Evolutionary conservation across 192 early-diverging fungal species (phyloP).

Genomic region (Coemansia sp.): DNA sequence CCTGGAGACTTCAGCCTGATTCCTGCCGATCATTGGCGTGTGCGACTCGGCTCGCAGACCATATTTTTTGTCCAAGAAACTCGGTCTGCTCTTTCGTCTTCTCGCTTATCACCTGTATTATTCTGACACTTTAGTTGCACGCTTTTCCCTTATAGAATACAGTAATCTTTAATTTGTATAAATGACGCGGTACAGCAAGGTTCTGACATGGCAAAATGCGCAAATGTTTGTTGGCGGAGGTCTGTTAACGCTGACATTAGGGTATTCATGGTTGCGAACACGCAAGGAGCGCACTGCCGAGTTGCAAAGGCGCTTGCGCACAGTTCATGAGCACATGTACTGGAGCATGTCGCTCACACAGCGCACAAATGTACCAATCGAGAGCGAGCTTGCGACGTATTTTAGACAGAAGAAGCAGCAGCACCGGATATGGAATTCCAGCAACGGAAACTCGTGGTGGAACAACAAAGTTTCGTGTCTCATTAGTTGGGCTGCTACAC

Average conservation of each 20-base stretch:
- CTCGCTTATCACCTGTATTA: neutral
- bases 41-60: neutral
- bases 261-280: slow-evolving; percentile 26
- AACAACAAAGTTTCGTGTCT: slow-evolving; percentile 21
- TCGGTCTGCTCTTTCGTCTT: neutral
- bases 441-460: slow-evolving; percentile 30
- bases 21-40: neutral
- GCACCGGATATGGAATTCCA: neutral
- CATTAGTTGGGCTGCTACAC: slow-evolving; percentile 20
- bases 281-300: slow-evolving; percentile 28
- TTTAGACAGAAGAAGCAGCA: slow-evolving; percentile 1
- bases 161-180: neutral
- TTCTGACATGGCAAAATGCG: slow-evolving; percentile 33
- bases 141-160: neutral
- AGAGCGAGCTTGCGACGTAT: slow-evolving; percentile 5
- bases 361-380: slow-evolving; percentile 8
- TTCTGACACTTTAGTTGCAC: neutral
- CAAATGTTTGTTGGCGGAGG: slow-evolving; percentile 40
- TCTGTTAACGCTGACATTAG: slow-evolving; percentile 20
- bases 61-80: neutral
- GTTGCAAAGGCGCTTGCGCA: slow-evolving; percentile 19
- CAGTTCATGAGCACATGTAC: slow-evolving; percentile 38
- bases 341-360: slow-evolving; percentile 51
- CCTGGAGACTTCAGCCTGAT: neutral
- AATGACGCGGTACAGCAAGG: slow-evolving; percentile 42